Conservation (phyloP, 495 filamentous ascomycete species). For the Penicillium diatomitis region DNA sequence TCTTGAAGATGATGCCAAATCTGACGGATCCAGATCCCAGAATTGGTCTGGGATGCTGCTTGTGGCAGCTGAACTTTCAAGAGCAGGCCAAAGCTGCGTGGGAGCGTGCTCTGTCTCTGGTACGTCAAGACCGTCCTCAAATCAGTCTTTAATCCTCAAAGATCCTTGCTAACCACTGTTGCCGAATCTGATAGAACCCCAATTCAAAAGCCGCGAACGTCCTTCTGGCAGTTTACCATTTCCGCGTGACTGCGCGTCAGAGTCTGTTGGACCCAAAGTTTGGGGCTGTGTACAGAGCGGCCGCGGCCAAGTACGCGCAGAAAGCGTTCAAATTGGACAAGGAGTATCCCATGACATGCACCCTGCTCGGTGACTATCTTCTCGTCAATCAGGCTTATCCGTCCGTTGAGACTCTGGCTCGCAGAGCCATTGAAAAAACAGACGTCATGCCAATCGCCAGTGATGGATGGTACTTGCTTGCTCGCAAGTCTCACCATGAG, state of each 20-base stretch:
- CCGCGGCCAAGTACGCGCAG: slow-evolving; percentile 88
- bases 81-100: slow-evolving; percentile 84
- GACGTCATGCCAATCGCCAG: slow-evolving; percentile 93
- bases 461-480: slow-evolving; percentile 93
- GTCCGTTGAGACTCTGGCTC: slow-evolving; percentile 75
- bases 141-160: slow-evolving; percentile 51
- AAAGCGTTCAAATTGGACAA: slow-evolving; percentile 94
- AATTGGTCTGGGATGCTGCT: slow-evolving; percentile 89
- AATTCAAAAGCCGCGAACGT: slow-evolving; percentile 87
- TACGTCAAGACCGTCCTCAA: slow-evolving; percentile 12
- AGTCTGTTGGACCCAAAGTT: slow-evolving; percentile 72
- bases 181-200: slow-evolving; percentile 46
- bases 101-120: slow-evolving; percentile 75
- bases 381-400: slow-evolving; percentile 63
- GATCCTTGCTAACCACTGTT: neutral
- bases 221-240: slow-evolving; percentile 78
- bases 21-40: slow-evolving; percentile 91
- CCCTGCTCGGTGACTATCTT: slow-evolving; percentile 84
- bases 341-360: slow-evolving; percentile 80
- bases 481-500: slow-evolving; percentile 75
- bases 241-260: slow-evolving; percentile 71
- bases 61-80: slow-evolving; percentile 90
- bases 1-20: slow-evolving; percentile 71
- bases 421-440: slow-evolving; percentile 88
- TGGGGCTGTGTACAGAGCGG: slow-evolving; percentile 73